phyloP scores from a whole-genome alignment of 805 yeast genomes.

The Sugiyamaella lignohabitans region DNA sequence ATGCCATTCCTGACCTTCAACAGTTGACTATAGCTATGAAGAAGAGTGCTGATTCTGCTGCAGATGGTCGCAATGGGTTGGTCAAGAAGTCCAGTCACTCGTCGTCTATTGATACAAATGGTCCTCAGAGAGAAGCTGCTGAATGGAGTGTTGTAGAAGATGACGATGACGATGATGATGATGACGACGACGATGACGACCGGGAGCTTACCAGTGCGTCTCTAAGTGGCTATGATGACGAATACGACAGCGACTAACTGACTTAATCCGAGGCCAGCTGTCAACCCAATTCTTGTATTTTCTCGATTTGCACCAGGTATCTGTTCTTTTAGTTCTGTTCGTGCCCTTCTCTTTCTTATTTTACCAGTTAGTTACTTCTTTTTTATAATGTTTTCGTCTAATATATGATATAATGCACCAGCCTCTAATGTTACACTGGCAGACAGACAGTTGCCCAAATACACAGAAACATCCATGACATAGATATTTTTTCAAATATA shows the following conservation, averaged over 20 bases:
- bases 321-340: no score
- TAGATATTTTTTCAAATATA: no score
- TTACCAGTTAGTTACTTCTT: no score
- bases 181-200: conserved; percentile 14
- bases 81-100: background rate
- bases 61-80: background rate
- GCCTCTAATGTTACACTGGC: no score
- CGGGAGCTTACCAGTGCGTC: conserved; percentile 19
- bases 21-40: background rate
- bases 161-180: conserved; percentile 18
- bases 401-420: no score
- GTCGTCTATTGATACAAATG: background rate
- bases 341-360: no score
- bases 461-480: no score
- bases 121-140: conserved; percentile 11
- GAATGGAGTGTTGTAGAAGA: conserved; percentile 22
- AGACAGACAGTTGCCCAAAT: no score
- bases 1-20: background rate
- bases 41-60: background rate
- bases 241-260: conserved; percentile 16
- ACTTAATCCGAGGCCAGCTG: no score
- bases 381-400: no score
- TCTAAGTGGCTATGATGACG: conserved; percentile 19
- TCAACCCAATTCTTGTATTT: no score
- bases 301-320: no score